Conservation (phyloP, 164 flowering plant genomes). For the Tetracentron sinense region DNA sequence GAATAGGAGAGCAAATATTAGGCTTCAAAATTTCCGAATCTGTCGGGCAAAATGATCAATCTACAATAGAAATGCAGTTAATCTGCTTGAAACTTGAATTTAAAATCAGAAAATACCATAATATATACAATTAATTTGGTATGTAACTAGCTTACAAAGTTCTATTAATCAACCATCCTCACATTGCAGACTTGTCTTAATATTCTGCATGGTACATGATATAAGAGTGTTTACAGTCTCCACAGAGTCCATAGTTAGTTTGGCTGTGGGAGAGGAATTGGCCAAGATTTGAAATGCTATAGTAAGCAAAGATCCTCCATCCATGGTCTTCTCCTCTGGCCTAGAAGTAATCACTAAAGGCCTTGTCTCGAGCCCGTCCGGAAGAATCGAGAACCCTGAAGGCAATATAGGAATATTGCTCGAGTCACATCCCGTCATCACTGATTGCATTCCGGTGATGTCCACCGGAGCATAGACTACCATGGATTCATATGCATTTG, state of each 20-base stretch:
- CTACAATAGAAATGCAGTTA: too few species aligned
- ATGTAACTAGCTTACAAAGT: constrained; percentile 11
- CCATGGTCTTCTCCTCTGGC: constrained; percentile 62
- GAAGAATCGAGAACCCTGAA: constrained; percentile 88
- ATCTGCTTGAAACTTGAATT: too few species aligned
- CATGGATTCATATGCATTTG: constrained; percentile 76
- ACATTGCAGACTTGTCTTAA: constrained; percentile 78
- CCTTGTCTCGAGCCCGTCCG: constrained; percentile 80
- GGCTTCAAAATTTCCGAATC: too few species aligned
- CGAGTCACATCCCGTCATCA: constrained; percentile 84
- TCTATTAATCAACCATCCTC: constrained; percentile 53
- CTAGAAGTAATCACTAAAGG: constrained; percentile 71
- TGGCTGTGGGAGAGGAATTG: constrained; percentile 60
- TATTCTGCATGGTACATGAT: constrained; percentile 65
- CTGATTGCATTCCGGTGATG: constrained; percentile 66
- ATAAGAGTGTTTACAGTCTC: constrained; percentile 73
- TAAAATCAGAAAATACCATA: background rate
- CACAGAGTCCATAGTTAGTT: constrained; percentile 60
- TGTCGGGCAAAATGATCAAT: too few species aligned
- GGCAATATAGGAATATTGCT: constrained; percentile 68
- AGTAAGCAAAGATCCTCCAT: constrained; percentile 89
- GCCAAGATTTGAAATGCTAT: constrained; percentile 76
- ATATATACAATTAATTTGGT: constrained; percentile 19
- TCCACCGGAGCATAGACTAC: constrained; percentile 83
- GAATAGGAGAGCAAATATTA: too few species aligned